Evolutionary conservation across 1,139 yeast species (phyloP).

Genomic region (Scheffersomyces quercinus): DNA sequence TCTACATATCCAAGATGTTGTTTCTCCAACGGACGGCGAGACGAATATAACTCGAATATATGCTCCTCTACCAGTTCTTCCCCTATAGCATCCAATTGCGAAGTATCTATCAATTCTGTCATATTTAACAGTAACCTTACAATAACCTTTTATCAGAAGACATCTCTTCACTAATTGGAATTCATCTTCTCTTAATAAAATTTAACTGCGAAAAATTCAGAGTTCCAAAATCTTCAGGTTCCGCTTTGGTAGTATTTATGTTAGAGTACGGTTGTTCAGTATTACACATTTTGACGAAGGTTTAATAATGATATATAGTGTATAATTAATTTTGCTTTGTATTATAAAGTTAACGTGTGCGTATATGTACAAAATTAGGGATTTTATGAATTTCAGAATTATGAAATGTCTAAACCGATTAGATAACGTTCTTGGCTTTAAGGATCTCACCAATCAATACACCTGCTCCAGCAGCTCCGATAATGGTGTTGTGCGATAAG

Average conservation of each 20-base stretch:
- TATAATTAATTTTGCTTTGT: neutral
- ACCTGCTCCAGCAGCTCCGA: slow-evolving; percentile 99
- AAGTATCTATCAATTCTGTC: slow-evolving; percentile 5
- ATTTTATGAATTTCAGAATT: neutral
- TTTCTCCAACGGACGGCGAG: slow-evolving; percentile 28
- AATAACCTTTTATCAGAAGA: neutral
- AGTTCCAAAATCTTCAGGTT: too few species aligned
- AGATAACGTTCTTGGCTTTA: slow-evolving; percentile 73
- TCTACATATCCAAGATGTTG: slow-evolving; percentile 52
- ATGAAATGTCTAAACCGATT: slow-evolving; percentile 11
- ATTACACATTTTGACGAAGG: too few species aligned
- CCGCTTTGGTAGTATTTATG: too few species aligned
- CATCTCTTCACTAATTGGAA: too few species aligned
- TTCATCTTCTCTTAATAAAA: too few species aligned
- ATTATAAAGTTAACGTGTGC: too few species aligned
- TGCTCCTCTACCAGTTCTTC: slow-evolving; percentile 43
- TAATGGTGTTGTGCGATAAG: slow-evolving; percentile 91
- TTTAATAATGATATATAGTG: too few species aligned
- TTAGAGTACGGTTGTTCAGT: too few species aligned
- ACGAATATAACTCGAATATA: slow-evolving; percentile 48
- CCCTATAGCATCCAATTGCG: slow-evolving; percentile 19
- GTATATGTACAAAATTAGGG: too few species aligned
- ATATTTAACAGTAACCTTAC: neutral
- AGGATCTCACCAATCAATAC: slow-evolving; percentile 90
- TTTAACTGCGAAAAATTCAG: too few species aligned